Conservation (phyloP, 805 yeast species). For the Yamadazyma paraphyllophila region DNA sequence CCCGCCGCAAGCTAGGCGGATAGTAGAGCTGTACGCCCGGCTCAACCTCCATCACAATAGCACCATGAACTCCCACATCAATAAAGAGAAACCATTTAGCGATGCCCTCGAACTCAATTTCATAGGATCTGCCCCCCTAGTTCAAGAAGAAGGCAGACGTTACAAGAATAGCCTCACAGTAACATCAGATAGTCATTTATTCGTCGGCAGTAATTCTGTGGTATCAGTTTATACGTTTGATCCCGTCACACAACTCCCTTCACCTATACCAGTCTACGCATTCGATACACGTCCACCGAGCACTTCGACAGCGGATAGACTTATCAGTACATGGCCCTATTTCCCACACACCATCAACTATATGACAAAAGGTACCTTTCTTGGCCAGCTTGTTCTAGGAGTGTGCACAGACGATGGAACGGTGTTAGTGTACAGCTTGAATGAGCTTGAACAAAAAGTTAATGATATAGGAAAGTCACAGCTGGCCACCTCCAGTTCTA, state of each 20-base stretch:
- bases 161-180: constrained; percentile 42
- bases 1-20: neutral
- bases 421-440: constrained; percentile 27
- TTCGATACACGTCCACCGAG: constrained; percentile 43
- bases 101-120: constrained; percentile 29
- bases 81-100: constrained; percentile 17
- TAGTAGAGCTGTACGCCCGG: neutral
- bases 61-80: neutral
- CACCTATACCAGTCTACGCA: constrained; percentile 21
- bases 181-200: constrained; percentile 20
- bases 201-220: constrained; percentile 34
- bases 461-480: constrained; percentile 8
- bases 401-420: constrained; percentile 58
- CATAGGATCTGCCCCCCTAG: constrained; percentile 16
- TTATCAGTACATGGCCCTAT: constrained; percentile 49
- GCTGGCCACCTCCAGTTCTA: neutral
- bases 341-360: constrained; percentile 58
- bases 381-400: constrained; percentile 35
- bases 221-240: constrained; percentile 34
- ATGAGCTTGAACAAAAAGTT: neutral
- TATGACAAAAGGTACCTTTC: constrained; percentile 26
- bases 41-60: neutral
- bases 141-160: constrained; percentile 27
- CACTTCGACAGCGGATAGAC: constrained; percentile 41
- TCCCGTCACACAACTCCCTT: constrained; percentile 25